Evolutionary conservation across 305 asterid genomes (phyloP), one percentile per base, ranked within the genome.

Genomic region (Fraxinus albicans): DNA sequence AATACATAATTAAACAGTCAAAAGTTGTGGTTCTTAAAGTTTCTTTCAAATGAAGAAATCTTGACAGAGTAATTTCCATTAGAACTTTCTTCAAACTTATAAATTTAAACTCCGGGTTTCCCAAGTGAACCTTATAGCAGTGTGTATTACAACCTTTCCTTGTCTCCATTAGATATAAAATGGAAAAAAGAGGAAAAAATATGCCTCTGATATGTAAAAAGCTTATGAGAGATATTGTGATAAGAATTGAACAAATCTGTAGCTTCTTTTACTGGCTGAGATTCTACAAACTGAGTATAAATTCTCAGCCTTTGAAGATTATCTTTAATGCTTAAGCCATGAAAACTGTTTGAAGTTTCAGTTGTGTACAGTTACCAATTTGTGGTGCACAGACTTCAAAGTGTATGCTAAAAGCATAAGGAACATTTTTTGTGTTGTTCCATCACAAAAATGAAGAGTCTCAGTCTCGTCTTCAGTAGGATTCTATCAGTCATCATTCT

Each of bases 401-500:
- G 86, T 80, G 34, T 9, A 58, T 35, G 73, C 23, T 69, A 84
- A 86, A 84, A 85, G 90, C 94, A 92, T 47, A 90, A 89, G 90
- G 93, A 94, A 93, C 93, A 90, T 85, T 88, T 92, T 76, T 85
- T 80, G 91, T 81, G 87, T 89, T 77, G 97, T 93, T 90, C 88
- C 81, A 90, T 89, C 92, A 85, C 88, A 88, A 86, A 87, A 85
- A 86, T 82, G 87, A 84, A 83, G 86, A 83, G 86, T 85, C 80
- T 78, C 53, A 73, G 44, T 81, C 84, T 72, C 79, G 79, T 79
- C 81, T 81, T 8, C 80, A 83, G 83, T 86, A 85, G 36, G 63
- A 81, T 86, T 84, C 80, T 40, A 86, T 86, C 88, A 85, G 78
- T 63, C 83, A 77, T 40, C 84, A 81, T 34, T 74, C 75, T 82